A percentile compares a stretch with the other conserved stretches of the same genome.
Conservation (phyloP, 352 stramenopile species). For the Phytophthora tubulina region DNA sequence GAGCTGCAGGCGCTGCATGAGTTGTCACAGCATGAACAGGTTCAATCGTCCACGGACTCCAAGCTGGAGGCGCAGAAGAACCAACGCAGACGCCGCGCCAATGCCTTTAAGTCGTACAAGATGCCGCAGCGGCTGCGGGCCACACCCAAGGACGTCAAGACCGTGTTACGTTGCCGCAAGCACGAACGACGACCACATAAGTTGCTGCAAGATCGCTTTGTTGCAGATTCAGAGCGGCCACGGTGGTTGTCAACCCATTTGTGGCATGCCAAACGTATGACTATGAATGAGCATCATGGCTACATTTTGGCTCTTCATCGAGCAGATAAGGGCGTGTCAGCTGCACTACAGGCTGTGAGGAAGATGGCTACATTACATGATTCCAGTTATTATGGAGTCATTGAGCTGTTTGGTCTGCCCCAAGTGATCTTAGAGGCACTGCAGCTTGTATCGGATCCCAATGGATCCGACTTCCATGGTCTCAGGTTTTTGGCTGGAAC, state of each 20-base stretch:
- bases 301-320: slow-evolving; percentile 55
- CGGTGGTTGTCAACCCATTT: slow-evolving; percentile 74
- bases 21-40: slow-evolving; percentile 44
- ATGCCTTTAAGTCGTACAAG: slow-evolving; percentile 80
- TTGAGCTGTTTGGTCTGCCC: slow-evolving; percentile 72
- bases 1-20: slow-evolving; percentile 84
- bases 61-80: slow-evolving; percentile 69
- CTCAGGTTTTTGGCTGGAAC: slow-evolving; percentile 56
- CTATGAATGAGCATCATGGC: slow-evolving; percentile 63
- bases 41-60: slow-evolving; percentile 37
- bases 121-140: slow-evolving; percentile 70
- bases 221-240: slow-evolving; percentile 15
- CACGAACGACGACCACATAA: slow-evolving; percentile 66
- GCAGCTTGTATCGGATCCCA: slow-evolving; percentile 72
- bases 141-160: slow-evolving; percentile 8
- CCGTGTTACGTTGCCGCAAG: slow-evolving; percentile 56
- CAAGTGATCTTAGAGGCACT: slow-evolving; percentile 70
- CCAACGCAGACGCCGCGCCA: slow-evolving; percentile 75
- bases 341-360: slow-evolving; percentile 64
- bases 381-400: slow-evolving; percentile 67
- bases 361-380: slow-evolving; percentile 68
- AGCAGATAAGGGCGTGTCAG: slow-evolving; percentile 73
- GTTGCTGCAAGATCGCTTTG: slow-evolving; percentile 38
- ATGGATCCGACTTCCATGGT: slow-evolving; percentile 73
- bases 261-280: slow-evolving; percentile 86